Conservation (phyloP, 331 rosid genomes). For the Malus hybrid region DNA sequence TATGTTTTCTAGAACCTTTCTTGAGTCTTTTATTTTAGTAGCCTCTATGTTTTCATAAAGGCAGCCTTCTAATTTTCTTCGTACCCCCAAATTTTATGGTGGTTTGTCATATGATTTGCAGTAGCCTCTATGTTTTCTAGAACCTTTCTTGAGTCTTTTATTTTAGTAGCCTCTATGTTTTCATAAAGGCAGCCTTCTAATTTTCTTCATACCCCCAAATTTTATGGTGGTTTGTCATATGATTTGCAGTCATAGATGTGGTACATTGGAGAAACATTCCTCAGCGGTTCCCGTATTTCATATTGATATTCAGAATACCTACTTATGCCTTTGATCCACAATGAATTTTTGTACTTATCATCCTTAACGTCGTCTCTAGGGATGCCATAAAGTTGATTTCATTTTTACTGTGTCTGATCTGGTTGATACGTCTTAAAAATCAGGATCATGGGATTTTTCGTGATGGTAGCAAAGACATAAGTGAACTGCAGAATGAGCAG, state of each 20-base stretch:
- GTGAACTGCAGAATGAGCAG: conserved; percentile 47
- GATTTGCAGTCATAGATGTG: neutral
- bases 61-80: neutral
- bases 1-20: conserved; percentile 43
- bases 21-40: neutral
- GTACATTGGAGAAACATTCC: neutral
- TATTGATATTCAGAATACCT: neutral
- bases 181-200: neutral
- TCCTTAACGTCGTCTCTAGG: neutral
- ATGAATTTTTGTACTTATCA: neutral
- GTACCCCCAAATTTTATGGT: neutral
- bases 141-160: neutral
- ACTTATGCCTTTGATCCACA: neutral
- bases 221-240: neutral
- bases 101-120: neutral
- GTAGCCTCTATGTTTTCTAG: conserved; percentile 51
- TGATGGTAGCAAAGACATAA: conserved; percentile 78
- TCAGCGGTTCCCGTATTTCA: neutral
- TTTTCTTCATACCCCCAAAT: neutral
- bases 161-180: neutral
- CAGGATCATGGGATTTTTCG: conserved; percentile 99
- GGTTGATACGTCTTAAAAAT: conserved; percentile 13
- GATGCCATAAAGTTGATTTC: conserved; percentile 4
- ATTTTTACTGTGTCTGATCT: conserved; percentile 11
- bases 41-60: neutral